phyloP scores from a whole-genome alignment of 306 rosid species.

The Rosa chinensis region DNA sequence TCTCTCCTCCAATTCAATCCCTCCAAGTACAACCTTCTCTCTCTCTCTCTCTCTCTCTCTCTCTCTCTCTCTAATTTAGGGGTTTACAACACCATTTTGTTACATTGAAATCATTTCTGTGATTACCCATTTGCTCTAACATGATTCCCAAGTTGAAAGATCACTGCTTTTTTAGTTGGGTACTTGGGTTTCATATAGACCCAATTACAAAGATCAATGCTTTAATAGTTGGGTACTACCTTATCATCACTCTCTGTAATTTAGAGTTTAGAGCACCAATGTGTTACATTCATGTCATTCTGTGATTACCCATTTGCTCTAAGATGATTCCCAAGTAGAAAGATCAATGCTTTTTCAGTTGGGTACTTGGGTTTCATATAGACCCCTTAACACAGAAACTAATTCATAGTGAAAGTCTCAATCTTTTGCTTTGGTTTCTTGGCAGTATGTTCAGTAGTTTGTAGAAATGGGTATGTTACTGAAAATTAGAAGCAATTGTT shows the following conservation, averaged over 20 bases:
- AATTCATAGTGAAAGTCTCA: neutral
- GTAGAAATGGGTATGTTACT: neutral
- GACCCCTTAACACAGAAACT: neutral
- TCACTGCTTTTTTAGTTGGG: neutral
- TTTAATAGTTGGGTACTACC: no score
- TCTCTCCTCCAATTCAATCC: conserved; percentile 52
- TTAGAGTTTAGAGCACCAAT: neutral
- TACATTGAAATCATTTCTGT: neutral
- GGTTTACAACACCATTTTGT: neutral
- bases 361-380: neutral
- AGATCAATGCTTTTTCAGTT: conserved; percentile 3
- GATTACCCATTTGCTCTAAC: neutral
- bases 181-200: neutral
- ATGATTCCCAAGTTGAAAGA: conserved; percentile 4
- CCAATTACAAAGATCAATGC: no score
- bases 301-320: neutral
- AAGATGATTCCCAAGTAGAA: conserved; percentile 3
- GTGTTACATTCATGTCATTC: neutral
- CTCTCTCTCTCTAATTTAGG: neutral
- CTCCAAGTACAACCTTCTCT: conserved; percentile 40
- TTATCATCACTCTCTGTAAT: neutral
- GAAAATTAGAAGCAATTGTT: neutral
- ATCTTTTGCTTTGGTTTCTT: neutral
- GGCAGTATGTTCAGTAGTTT: neutral
- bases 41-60: conserved; percentile 24